These are phyloP conservation scores for Cyathus striatus DNA, from an alignment of 768 basidiomycete species.

Conservation along the genomic window DNA sequence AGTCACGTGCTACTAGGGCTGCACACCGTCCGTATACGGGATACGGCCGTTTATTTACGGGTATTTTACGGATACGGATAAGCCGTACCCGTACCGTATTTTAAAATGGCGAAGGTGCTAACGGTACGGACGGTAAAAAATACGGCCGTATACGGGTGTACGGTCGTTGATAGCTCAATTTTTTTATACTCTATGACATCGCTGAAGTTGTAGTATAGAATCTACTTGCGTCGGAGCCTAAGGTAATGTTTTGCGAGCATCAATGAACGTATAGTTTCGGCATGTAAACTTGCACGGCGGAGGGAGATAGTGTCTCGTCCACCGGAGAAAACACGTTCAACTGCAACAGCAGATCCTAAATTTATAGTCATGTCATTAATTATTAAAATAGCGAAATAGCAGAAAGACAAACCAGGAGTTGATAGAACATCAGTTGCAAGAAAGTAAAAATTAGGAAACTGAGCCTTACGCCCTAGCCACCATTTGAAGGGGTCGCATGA, in stretches of 20 bases:
- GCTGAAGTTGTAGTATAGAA: constrained; percentile 1
- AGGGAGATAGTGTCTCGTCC: constrained; percentile 25
- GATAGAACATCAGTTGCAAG: constrained; percentile 20
- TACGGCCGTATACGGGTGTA: constrained; percentile 10
- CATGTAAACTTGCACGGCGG: constrained; percentile 20
- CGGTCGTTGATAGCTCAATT: constrained; percentile 4
- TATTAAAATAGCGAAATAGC: background rate
- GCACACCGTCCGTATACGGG: background rate
- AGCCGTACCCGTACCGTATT: constrained; percentile 2
- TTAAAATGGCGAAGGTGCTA: constrained; percentile 3
- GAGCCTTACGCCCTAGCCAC: constrained; percentile 16
- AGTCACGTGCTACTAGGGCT: too few relatives aligned
- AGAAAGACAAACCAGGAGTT: constrained; percentile 21
- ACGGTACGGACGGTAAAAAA: background rate
- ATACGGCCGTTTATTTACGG: background rate
- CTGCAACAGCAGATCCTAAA: constrained; percentile 27
- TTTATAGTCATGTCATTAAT: background rate
- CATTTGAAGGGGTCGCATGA: constrained; percentile 22
- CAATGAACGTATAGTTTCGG: constrained; percentile 19
- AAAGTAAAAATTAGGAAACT: constrained; percentile 20
- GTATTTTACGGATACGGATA: background rate
- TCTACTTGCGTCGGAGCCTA: background rate
- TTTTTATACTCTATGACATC: constrained; percentile 3
- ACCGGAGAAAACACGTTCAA: constrained; percentile 25
- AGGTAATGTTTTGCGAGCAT: constrained; percentile 20